These are phyloP conservation scores for Syncephalis fuscata DNA, from an alignment of 371 early-diverging fungal species.

Conservation along the genomic window DNA sequence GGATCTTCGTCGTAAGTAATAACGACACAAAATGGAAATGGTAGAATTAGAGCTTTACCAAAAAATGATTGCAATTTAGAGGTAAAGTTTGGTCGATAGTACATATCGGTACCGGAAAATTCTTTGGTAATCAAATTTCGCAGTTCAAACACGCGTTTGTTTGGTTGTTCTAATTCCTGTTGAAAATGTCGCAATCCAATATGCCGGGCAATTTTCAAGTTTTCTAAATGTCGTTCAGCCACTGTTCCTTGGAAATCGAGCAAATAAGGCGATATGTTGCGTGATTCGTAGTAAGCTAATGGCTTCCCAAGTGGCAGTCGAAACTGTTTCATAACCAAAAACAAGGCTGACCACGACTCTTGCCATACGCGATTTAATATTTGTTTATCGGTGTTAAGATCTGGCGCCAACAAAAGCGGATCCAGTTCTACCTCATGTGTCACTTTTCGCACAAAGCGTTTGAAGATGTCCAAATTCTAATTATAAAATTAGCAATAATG, in stretches of 20 bases:
- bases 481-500: background rate
- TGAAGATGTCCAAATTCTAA: conserved; percentile 16
- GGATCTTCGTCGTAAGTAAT: conserved; percentile 41
- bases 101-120: conserved; percentile 40
- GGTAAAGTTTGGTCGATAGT: conserved; percentile 26
- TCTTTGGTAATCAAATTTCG: conserved; percentile 14
- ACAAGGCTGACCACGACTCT: conserved; percentile 39
- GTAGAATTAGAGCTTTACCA: conserved; percentile 30
- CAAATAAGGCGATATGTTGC: conserved; percentile 32
- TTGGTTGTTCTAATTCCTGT: conserved; percentile 15
- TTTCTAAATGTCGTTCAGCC: conserved; percentile 40
- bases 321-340: conserved; percentile 28
- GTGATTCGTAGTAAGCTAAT: conserved; percentile 20
- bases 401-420: conserved; percentile 14
- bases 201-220: conserved; percentile 27
- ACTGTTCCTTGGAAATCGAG: conserved; percentile 34
- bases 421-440: conserved; percentile 16
- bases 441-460: conserved; percentile 14
- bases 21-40: conserved; percentile 39
- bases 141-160: conserved; percentile 11
- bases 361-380: conserved; percentile 29
- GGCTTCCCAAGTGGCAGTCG: conserved; percentile 24
- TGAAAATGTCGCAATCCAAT: conserved; percentile 27
- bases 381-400: conserved; percentile 15
- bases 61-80: conserved; percentile 29